These are phyloP conservation scores for Fragaria ananassa DNA, from an alignment of 306 rosid species.

Conservation along the genomic window DNA sequence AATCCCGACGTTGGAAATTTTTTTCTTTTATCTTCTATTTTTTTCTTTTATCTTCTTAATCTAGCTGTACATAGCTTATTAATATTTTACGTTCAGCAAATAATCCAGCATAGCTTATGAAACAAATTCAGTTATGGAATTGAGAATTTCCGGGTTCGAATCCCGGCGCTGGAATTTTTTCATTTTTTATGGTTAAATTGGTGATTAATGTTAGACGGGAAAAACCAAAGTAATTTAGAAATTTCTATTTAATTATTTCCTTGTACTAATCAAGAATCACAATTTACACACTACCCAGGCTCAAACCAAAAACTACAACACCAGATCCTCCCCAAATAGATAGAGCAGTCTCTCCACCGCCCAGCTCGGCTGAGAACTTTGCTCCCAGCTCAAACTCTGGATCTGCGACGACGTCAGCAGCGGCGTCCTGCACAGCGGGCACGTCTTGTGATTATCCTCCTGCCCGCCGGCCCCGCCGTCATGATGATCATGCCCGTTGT, in stretches of 20 bases:
- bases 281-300: slow-evolving; percentile 1
- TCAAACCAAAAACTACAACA: slow-evolving; percentile 12
- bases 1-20: too few relatives aligned
- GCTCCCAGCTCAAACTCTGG: slow-evolving; percentile 26
- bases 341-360: slow-evolving; percentile 80
- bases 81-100: too few relatives aligned
- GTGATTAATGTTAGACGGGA: not conserved
- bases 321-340: slow-evolving; percentile 77
- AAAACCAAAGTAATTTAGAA: not conserved
- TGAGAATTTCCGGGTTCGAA: too few relatives aligned
- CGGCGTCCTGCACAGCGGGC: slow-evolving; percentile 80
- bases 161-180: too few relatives aligned
- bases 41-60: too few relatives aligned
- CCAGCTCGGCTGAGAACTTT: slow-evolving; percentile 67
- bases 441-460: slow-evolving; percentile 42
- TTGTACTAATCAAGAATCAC: not conserved
- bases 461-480: not conserved
- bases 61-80: too few relatives aligned
- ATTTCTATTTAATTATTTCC: not conserved
- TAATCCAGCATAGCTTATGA: too few relatives aligned
- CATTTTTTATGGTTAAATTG: too few relatives aligned
- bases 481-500: slow-evolving; percentile 25
- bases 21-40: too few relatives aligned
- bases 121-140: too few relatives aligned
- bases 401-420: slow-evolving; percentile 38